phyloP scores from a whole-genome alignment of 495 filamentous ascomycete genomes.

The Penicillium cosmopolitanum region DNA sequence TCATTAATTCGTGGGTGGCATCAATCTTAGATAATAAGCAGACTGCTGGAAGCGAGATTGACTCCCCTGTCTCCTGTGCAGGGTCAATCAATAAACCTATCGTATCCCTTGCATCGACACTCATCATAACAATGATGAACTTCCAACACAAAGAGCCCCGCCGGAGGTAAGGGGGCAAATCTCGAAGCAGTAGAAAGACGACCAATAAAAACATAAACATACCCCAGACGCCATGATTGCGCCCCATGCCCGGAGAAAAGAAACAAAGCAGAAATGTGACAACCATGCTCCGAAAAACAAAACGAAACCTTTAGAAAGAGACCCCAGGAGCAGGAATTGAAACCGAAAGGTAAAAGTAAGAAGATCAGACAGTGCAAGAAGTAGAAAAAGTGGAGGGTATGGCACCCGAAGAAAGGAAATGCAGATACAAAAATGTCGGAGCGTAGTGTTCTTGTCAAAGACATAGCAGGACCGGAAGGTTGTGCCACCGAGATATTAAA shows the following conservation, averaged over 20 bases:
- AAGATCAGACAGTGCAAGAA: slow-evolving; percentile 14
- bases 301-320: background rate
- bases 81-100: background rate
- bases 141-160: background rate
- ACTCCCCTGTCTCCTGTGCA: background rate
- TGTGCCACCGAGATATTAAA: background rate
- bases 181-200: slow-evolving; percentile 2
- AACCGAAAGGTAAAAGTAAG: slow-evolving; percentile 9
- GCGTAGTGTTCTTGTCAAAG: background rate
- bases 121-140: background rate
- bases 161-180: background rate
- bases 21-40: slow-evolving; percentile 8
- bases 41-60: background rate
- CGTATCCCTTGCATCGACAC: background rate
- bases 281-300: slow-evolving; percentile 15
- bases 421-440: slow-evolving; percentile 10
- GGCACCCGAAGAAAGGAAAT: slow-evolving; percentile 8
- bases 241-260: slow-evolving; percentile 9
- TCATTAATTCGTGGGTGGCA: slow-evolving; percentile 14
- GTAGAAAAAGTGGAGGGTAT: background rate
- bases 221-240: slow-evolving; percentile 8
- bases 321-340: background rate
- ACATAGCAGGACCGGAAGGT: background rate
- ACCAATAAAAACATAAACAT: slow-evolving; percentile 7
- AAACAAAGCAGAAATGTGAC: slow-evolving; percentile 19